Conservation (phyloP, 2,329 filamentous ascomycete species). For the Ophidiomyces ophidiicola region DNA sequence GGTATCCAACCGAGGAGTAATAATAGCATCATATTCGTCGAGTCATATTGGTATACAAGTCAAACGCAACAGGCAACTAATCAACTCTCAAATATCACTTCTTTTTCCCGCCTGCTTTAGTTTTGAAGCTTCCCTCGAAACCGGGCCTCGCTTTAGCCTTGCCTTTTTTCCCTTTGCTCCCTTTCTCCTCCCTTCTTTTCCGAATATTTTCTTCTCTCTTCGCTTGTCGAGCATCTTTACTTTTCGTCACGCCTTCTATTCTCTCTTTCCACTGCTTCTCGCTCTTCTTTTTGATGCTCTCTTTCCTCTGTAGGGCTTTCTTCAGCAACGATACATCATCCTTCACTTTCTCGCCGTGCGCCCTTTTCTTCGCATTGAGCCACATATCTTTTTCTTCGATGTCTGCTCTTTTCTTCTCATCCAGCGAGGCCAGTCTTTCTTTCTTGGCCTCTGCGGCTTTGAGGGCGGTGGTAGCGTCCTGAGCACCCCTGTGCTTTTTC, state of each 20-base stretch:
- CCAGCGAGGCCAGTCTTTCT: conserved; percentile 61
- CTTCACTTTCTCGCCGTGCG: conserved; percentile 76
- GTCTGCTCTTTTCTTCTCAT: conserved; percentile 68
- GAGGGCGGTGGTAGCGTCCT: conserved; percentile 76
- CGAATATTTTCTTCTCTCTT: conserved; percentile 70
- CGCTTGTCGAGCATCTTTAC: conserved; percentile 65
- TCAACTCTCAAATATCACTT: conserved; percentile 20
- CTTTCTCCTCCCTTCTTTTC: conserved; percentile 64
- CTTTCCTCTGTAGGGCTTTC: conserved; percentile 89
- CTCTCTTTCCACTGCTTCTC: conserved; percentile 76
- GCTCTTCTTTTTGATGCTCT: conserved; percentile 79
- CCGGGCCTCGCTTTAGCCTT: conserved; percentile 49
- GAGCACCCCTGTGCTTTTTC: conserved; percentile 67
- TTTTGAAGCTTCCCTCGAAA: conserved; percentile 62
- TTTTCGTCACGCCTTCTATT: conserved; percentile 57
- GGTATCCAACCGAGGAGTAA: background rate
- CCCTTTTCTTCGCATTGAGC: conserved; percentile 79
- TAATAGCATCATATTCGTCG: too few species aligned
- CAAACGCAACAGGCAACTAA: background rate
- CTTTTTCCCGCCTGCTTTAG: conserved; percentile 34
- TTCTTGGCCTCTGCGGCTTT: conserved; percentile 76
- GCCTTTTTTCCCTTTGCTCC: conserved; percentile 37
- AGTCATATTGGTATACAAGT: too few species aligned
- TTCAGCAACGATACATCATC: conserved; percentile 81
- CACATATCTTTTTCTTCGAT: conserved; percentile 89